A percentile compares a stretch with the other conserved stretches of the same genome.
Evolutionary conservation across 768 basidiomycete genomes (phyloP).

Genomic region (Serendipita sp.): DNA sequence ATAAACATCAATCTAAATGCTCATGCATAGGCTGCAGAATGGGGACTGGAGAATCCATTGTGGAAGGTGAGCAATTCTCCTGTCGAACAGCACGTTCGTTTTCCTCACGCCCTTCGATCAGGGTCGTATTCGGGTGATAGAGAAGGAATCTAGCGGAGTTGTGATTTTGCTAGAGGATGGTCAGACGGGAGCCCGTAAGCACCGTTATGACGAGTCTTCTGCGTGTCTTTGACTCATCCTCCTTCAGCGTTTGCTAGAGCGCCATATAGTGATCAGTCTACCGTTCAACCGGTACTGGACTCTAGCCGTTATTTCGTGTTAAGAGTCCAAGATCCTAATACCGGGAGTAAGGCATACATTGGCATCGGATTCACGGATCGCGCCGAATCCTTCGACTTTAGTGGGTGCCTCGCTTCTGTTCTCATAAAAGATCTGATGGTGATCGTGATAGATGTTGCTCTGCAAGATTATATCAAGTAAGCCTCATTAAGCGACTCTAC

Average conservation of each 20-base stretch:
- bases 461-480: constrained; percentile 77
- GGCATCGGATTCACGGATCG: constrained; percentile 86
- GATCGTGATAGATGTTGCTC: constrained; percentile 45
- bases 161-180: background rate
- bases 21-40: background rate
- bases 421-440: background rate
- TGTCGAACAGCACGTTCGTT: too few relatives aligned
- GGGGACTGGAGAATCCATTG: background rate
- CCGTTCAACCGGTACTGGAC: constrained; percentile 89
- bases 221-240: background rate
- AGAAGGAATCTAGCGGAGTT: constrained; percentile 1
- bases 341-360: constrained; percentile 74
- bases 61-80: background rate
- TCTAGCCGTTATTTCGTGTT: constrained; percentile 92
- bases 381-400: constrained; percentile 29
- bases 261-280: constrained; percentile 60
- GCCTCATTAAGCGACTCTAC: constrained; percentile 7
- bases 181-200: background rate
- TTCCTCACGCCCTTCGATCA: too few relatives aligned
- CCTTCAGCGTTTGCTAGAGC: constrained; percentile 69
- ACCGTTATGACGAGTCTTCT: background rate
- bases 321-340: constrained; percentile 58
- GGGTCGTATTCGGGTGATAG: background rate
- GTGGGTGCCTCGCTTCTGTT: background rate
- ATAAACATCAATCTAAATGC: background rate